Base-by-base conservation (phyloP, 768 basidiomycete genomes). In the Rubroboletus pulcherrimus region DNA sequence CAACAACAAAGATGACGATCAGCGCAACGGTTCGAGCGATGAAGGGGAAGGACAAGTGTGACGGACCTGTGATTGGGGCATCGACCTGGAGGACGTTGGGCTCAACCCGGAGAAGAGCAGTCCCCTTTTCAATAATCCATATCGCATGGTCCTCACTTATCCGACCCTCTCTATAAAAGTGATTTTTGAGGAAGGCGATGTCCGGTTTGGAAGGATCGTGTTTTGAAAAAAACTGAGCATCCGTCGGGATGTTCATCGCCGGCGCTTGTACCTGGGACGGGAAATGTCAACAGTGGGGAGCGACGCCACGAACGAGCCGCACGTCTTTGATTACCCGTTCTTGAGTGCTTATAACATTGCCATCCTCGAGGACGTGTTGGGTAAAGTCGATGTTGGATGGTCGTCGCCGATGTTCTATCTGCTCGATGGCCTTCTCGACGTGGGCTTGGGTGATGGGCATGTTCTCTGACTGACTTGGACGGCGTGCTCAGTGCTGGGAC, bases 281-380 rank as follows among this genome's bases (percentile, higher is more conserved):
- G 35, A 10, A 34, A 19, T 7, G 42, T 58, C 41, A 63, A 38
- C 26, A 49, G 58, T 54, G 52, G 53, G 51, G 49, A 45, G 35
- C n/a, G 26, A 49, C 26, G 7, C n/a, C 26, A 42, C 2, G 55
- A 34, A 29, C 15, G 31, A 37, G 33, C 24, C 85, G 63, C 63
- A 96, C 94, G 76, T 98, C 96, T 74, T 98, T 98, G 67, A 98
- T 84, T 44, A 97, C 92, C 63, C 96, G 84, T 73, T 98, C 95
- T 66, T 93, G 91, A 11, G 97, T 98, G 73, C 85, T 91, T 66
- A 97, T 88, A 49, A 86, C 78, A 64, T 82, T 87, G 26, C 97
- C 97, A 74, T 97, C 94, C 56, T 98, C 97, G 57, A 96, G 84
- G 58, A 84, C 77, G 73, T 98, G 93, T 65, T 91, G 89, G 5